These are phyloP conservation scores for Globisporangium camurandrum DNA, from an alignment of 352 stramenopile genomes.

Conservation along the genomic window DNA sequence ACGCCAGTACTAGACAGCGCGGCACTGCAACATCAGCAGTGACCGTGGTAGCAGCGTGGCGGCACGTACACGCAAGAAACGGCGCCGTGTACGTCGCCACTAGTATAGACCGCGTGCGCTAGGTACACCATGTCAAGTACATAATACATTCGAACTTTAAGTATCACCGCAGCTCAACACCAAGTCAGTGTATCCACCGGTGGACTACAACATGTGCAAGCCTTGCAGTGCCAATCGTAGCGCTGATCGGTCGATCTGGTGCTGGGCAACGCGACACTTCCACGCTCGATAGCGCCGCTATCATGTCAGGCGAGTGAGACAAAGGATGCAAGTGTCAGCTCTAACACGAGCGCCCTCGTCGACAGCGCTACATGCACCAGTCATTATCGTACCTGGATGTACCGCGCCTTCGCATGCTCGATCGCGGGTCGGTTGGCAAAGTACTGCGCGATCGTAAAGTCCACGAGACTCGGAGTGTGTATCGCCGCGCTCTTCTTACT, in stretches of 20 bases:
- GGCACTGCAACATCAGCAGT: too few relatives aligned
- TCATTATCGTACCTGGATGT: conserved; percentile 44
- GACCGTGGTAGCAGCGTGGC: too few relatives aligned
- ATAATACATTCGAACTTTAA: too few relatives aligned
- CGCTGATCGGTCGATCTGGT: conserved; percentile 8
- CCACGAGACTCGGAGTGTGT: conserved; percentile 54
- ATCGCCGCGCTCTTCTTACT: conserved; percentile 28
- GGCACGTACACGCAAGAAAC: too few relatives aligned
- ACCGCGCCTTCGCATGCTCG: conserved; percentile 43
- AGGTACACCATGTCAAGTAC: too few relatives aligned
- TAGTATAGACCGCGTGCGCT: too few relatives aligned
- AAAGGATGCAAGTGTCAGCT: neutral
- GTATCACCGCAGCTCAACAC: too few relatives aligned
- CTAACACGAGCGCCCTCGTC: too few relatives aligned
- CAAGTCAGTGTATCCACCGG: too few relatives aligned
- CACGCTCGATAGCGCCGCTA: conserved; percentile 25
- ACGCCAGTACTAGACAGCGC: too few relatives aligned
- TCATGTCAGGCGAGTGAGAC: neutral
- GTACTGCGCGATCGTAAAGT: conserved; percentile 56
- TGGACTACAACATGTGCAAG: conserved; percentile 26
- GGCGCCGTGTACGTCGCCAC: too few relatives aligned
- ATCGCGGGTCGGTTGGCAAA: conserved; percentile 33
- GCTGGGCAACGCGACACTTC: conserved; percentile 10
- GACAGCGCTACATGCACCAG: neutral
- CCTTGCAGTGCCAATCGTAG: conserved; percentile 14